These are phyloP conservation scores for Aureobasidium namibiae DNA, from an alignment of 2,329 filamentous ascomycete genomes.

Conservation along the genomic window DNA sequence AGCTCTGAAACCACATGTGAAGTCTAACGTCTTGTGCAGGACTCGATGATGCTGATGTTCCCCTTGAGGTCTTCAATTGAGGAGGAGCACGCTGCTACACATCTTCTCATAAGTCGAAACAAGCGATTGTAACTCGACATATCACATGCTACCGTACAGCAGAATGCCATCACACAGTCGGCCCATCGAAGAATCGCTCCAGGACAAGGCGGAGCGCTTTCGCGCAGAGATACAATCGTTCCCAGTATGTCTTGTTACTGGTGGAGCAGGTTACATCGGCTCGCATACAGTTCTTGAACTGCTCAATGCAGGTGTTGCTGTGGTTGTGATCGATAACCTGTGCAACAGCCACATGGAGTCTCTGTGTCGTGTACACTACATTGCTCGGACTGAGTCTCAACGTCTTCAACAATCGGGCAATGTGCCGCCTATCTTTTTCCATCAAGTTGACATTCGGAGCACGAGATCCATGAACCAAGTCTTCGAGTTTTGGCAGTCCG, in stretches of 20 bases:
- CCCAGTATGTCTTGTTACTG: constrained; percentile 8
- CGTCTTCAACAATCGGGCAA: constrained; percentile 30
- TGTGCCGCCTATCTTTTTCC: constrained; percentile 38
- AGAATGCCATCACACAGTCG: neutral
- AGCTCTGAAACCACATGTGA: neutral
- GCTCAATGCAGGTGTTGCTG: constrained; percentile 46
- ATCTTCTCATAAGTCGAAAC: neutral
- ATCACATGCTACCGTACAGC: neutral
- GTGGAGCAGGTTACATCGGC: constrained; percentile 32
- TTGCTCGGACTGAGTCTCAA: constrained; percentile 28
- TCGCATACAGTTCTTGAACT: constrained; percentile 49
- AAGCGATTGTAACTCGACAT: neutral
- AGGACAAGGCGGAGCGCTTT: neutral
- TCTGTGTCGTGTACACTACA: constrained; percentile 30
- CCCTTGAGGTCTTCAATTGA: neutral
- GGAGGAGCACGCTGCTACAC: no score
- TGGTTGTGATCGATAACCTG: constrained; percentile 39
- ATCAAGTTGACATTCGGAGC: constrained; percentile 40
- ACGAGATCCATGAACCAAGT: constrained; percentile 34
- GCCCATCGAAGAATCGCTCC: neutral
- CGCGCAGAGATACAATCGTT: constrained; percentile 8
- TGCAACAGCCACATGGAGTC: constrained; percentile 32
- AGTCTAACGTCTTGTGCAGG: neutral
- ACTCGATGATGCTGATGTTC: neutral
- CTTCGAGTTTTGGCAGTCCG: constrained; percentile 20